Base-by-base conservation (phyloP, 495 filamentous ascomycete species). In the Penicillium soppii region DNA sequence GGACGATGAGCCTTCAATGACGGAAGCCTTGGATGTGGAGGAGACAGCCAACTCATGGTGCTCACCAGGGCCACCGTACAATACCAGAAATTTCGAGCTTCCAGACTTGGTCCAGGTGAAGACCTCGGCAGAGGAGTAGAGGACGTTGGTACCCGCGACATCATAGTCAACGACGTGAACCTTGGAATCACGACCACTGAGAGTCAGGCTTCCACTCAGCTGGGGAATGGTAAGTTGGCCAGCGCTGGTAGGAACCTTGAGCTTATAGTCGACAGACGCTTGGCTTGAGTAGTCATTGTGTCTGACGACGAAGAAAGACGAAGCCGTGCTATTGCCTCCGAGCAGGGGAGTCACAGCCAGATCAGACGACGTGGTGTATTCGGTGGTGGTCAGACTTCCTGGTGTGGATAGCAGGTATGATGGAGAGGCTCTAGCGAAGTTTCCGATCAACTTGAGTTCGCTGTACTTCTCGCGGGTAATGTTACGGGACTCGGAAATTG, bases 51-150 rank as follows among this genome's bases (percentile, higher is more conserved):
- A 62, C 61, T 91, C 89, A 56, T 92, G 86, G 4, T 74, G 76
- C 58, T 92, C 89, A 3, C 74, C 76, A n/a, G 79, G 64, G 6
- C 80, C 86, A 15, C 87, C 88, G 53, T 89, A 92, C 10, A 94
- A 55, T 16, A 91, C 69, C 4, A 91, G 67, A 2, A 87, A 69
- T 21, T 82, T 87, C 52, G 74, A 77, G 7, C 75, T 59, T n/a
- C 70, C 76, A 54, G 81, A 79, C 39, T 77, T 72, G 64, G 86
- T 81, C 82, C 82, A 86, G 1, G 85, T 89, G 47, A 89, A 89
- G 22, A 90, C 76, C 49, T 94, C 88, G 0, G 83, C 86, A 5
- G 88, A 86, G 0, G 85, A 90, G 69, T 91, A 92, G 4, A 90
- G 67, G 16, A 92, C 62, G 7, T 74, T 83, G 1, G 72, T 73